Conservation (phyloP, 1,284 basidiomycete species). For the Melampsora medusae region DNA sequence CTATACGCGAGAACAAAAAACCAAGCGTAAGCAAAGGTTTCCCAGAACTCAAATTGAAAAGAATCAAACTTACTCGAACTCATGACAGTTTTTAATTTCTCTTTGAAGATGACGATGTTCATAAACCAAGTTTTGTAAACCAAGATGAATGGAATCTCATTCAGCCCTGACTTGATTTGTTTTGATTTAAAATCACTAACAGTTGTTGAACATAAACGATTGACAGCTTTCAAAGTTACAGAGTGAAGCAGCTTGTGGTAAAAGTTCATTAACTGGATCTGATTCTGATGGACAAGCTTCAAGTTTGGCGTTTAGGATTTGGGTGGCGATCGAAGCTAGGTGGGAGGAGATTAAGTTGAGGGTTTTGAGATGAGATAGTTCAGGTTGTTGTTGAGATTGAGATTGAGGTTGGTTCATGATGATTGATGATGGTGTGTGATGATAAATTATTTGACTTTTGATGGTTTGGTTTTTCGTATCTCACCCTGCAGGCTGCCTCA, state of each 20-base stretch:
- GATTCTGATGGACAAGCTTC: background rate
- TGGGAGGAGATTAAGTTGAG: background rate
- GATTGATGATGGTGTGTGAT: too few species aligned
- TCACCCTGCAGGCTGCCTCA: too few species aligned
- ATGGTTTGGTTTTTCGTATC: too few species aligned
- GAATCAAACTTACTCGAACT: conserved; percentile 25
- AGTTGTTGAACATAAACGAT: conserved; percentile 18
- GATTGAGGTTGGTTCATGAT: background rate
- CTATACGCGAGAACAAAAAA: background rate
- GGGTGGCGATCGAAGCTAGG: background rate
- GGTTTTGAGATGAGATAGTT: background rate
- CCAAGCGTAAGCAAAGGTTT: background rate
- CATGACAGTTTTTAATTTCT: conserved; percentile 39
- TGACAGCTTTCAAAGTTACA: conserved; percentile 32
- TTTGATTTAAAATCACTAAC: conserved; percentile 24
- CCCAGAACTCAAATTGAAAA: background rate
- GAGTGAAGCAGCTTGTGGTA: conserved; percentile 16
- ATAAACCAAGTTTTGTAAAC: conserved; percentile 40
- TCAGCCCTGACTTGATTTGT: conserved; percentile 15
- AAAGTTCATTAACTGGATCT: conserved; percentile 2
- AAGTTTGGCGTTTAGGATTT: background rate
- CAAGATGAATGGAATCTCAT: conserved; percentile 37
- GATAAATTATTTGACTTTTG: too few species aligned
- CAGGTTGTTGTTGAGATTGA: background rate
- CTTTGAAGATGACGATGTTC: conserved; percentile 40